Base-by-base conservation (phyloP, 2,329 filamentous ascomycete genomes). In the Pyrenophora teres region DNA sequence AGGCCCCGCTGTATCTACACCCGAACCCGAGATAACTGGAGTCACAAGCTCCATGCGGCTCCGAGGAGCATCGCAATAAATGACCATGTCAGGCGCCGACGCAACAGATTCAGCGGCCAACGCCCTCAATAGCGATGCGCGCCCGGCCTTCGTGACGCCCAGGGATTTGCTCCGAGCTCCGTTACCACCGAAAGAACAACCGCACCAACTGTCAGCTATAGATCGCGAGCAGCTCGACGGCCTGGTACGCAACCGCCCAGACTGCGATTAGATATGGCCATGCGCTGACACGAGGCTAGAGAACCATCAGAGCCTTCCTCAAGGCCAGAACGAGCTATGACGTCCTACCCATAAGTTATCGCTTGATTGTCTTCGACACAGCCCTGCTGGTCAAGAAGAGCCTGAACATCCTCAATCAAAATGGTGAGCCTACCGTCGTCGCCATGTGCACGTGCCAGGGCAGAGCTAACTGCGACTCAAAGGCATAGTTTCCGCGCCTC, bases 261-360 rank as follows among this genome's bases (percentile, higher is more conserved):
- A 23, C 27, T 13, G 12, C 12, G 30, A 39, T 19, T 15, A 10
- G 33, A 41, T 6, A 31, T 30, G 9, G 44, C 21, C 46, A 19
- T 23, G 40, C 38, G 60, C 58, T 64, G 54, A 66, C 56, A 38
- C 15, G 41, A 33, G 43, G 25, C 48, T 59, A 64, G 92, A 87
- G 87, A 80, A 88, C 89, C 58, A 92, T 97, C 67, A 89, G 94
- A 76, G 90, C 96, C 66, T 99, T 99, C 77, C 86, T 99, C 72
- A 96, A 92, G 76, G 88, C 95, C 64, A 88, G 94, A 70, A 97
- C 91, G 31, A 97, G 92, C 74, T 99, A 99, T 80, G 94, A 99
- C 78, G 94, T 99, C 62, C 83, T 99, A 40, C 94, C 94, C 15
- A 85, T 99, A 55, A 97, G 92, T 63, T 99, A 96, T 77, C 89